These are phyloP conservation scores for Cladophialophora carrionii DNA, from an alignment of 2,329 filamentous ascomycete genomes.

Conservation along the genomic window DNA sequence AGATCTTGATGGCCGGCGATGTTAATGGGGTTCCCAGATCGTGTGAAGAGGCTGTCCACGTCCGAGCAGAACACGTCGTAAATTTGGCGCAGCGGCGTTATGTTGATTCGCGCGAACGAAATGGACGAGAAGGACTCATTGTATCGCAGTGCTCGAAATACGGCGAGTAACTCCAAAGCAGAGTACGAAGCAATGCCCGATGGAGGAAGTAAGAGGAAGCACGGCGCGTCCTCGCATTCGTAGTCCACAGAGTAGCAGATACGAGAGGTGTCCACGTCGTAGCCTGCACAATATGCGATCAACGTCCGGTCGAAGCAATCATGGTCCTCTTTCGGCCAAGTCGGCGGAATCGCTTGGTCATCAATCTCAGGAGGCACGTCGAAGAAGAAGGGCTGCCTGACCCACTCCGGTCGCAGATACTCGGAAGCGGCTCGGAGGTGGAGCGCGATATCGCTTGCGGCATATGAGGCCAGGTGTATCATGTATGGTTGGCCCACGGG, in stretches of 20 bases:
- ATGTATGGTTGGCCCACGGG: conserved; percentile 60
- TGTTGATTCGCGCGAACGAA: conserved; percentile 66
- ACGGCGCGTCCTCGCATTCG: conserved; percentile 67
- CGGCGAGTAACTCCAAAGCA: conserved; percentile 66
- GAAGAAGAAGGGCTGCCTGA: conserved; percentile 65
- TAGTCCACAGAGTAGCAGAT: conserved; percentile 66
- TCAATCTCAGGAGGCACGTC: conserved; percentile 61
- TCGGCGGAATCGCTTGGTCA: conserved; percentile 54
- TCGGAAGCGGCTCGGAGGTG: conserved; percentile 65
- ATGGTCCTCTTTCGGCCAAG: conserved; percentile 60
- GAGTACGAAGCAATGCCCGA: conserved; percentile 58
- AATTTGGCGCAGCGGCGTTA: conserved; percentile 67
- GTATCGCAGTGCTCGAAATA: conserved; percentile 70
- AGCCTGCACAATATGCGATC: conserved; percentile 70
- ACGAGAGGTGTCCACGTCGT: conserved; percentile 67
- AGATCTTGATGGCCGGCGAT: conserved; percentile 58
- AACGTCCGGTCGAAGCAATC: conserved; percentile 67
- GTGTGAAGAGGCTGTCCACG: conserved; percentile 63
- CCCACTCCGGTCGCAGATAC: conserved; percentile 67
- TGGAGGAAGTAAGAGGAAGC: conserved; percentile 66
- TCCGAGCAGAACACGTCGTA: conserved; percentile 65
- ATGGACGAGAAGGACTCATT: conserved; percentile 71
- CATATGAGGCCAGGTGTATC: conserved; percentile 65
- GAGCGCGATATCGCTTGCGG: conserved; percentile 66
- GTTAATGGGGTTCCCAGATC: conserved; percentile 60